Evolutionary conservation across 768 basidiomycete species (phyloP), one percentile per base, ranked within the genome.

Genomic region (Pisolithus marmoratus): DNA sequence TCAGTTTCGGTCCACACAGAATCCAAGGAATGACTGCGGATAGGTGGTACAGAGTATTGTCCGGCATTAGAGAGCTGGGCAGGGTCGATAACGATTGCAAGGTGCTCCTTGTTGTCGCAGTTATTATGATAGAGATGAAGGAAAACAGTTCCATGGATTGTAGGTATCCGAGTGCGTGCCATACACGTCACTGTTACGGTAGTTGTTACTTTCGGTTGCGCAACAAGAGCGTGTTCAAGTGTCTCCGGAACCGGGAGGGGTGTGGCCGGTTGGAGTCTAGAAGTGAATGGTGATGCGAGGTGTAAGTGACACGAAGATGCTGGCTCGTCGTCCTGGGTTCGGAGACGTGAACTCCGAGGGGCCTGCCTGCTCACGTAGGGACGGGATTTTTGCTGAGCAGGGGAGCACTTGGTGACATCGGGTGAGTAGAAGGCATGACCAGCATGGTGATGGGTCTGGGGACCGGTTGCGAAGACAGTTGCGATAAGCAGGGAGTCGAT

Each of bases 131-230:
- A 98, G 49, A 98, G 72, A 62, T 98, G 93, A 9, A 98, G 77
- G 72, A 97, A 97, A 17, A 86, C 83, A 12, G 90, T 84, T 5
- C 94, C 95, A 60, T 98, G 91, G 0, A 91, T 90, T 0, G 96
- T 99, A 38, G 96, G 96, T 66, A 98, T 90, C 51, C 96, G 87
- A 4, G 96, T 97, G 51, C 96, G 88, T 12, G 93, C 96, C 84
- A 95, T 91, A 68, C 96, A 99, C 66, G 83, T 85, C 26, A 97
- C 89, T 51, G 83, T 74, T n/a, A 90, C 50, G 4, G 43, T 37
- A 0, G 63, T 49, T 50, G 20, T 47, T 27, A 19, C 41, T 2
- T 14, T 8, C 14, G 38, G 9, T 51, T n/a, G 52, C 53, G 37
- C 26, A 50, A 37, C 53, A 44, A 23, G 47, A n/a, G 8, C 24